Percentiles rank a stretch among this genome's conserved stretches.
Evolutionary conservation across 2,329 filamentous ascomycete genomes (phyloP).

Genomic region (Calycina marina): DNA sequence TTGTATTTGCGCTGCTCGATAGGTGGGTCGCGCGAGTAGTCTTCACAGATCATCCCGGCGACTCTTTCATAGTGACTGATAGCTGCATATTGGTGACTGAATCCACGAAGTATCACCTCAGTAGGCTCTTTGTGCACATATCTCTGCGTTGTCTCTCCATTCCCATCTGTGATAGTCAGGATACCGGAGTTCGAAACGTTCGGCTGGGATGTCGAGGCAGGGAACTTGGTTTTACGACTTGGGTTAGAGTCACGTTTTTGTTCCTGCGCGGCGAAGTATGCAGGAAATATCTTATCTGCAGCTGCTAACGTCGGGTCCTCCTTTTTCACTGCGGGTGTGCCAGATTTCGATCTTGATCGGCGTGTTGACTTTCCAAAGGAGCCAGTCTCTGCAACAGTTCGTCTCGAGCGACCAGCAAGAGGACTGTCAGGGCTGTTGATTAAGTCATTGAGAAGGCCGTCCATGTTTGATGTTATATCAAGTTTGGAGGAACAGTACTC

Average conservation of each 20-base stretch:
- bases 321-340: constrained; percentile 33
- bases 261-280: constrained; percentile 35
- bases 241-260: constrained; percentile 20
- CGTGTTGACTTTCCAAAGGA: constrained; percentile 54
- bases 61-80: constrained; percentile 80
- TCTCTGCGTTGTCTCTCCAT: constrained; percentile 12
- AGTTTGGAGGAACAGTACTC: constrained; percentile 20
- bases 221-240: constrained; percentile 21
- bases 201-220: constrained; percentile 21
- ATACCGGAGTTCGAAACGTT: constrained; percentile 23
- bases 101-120: constrained; percentile 78
- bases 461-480: no score
- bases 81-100: constrained; percentile 69
- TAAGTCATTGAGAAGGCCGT: constrained; percentile 7
- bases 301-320: constrained; percentile 48
- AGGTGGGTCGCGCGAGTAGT: constrained; percentile 79
- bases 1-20: constrained; percentile 56
- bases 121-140: constrained; percentile 40
- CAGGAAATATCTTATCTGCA: constrained; percentile 46
- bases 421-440: constrained; percentile 39
- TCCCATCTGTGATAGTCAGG: constrained; percentile 16
- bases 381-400: constrained; percentile 42
- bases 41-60: constrained; percentile 77
- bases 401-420: constrained; percentile 33
- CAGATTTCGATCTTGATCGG: constrained; percentile 46